A percentile compares a stretch with the other conserved stretches of the same genome.
Evolutionary conservation across 2,329 filamentous ascomycete species (phyloP).

Genomic region (Amesomyces nigricolor): DNA sequence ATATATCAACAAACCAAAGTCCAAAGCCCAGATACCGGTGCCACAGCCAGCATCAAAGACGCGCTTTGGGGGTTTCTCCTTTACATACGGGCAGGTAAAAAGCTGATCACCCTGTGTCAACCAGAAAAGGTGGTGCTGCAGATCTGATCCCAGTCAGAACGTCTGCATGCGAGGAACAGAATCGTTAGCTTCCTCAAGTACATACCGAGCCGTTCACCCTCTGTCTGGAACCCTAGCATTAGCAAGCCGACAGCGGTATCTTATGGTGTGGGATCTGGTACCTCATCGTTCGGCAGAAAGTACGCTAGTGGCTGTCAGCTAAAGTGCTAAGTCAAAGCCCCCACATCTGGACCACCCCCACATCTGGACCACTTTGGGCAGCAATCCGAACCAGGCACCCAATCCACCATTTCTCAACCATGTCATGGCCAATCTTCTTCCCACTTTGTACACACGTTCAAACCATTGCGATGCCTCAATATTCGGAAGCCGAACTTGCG

Average conservation of each 20-base stretch:
- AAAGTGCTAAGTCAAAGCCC: too few species aligned
- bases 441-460: too few species aligned
- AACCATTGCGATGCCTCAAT: too few species aligned
- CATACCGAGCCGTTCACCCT: constrained; percentile 6
- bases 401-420: too few species aligned
- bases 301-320: background rate
- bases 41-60: constrained; percentile 46
- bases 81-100: constrained; percentile 40
- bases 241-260: background rate
- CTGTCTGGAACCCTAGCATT: background rate
- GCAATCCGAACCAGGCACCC: too few species aligned
- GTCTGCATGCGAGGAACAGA: background rate
- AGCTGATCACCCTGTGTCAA: constrained; percentile 35
- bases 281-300: constrained; percentile 17
- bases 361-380: too few species aligned
- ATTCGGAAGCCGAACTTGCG: too few species aligned
- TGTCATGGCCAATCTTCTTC: too few species aligned
- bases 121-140: constrained; percentile 18
- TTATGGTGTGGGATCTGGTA: background rate
- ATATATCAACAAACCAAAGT: constrained; percentile 35
- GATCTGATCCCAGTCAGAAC: constrained; percentile 6
- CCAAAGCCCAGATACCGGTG: constrained; percentile 40
- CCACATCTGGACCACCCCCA: too few species aligned
- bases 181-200: background rate
- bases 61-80: constrained; percentile 30